Conservation (phyloP, 2,329 filamentous ascomycete species). For the Fusarium graminum region DNA sequence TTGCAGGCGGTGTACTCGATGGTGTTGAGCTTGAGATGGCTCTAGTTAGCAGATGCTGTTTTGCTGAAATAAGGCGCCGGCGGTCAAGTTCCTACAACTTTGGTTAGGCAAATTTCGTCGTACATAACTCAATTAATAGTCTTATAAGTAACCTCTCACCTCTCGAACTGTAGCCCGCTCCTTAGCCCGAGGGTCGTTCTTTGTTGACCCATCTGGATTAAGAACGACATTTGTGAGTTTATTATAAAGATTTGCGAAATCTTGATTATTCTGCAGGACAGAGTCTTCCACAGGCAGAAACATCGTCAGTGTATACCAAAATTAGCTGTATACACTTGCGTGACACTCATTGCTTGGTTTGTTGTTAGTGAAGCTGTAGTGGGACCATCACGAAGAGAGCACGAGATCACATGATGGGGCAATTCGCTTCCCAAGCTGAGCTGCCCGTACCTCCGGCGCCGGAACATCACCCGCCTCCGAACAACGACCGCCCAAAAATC, state of each 20-base stretch:
- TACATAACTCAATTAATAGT: not conserved
- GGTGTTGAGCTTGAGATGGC: constrained; percentile 63
- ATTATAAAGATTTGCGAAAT: constrained; percentile 70
- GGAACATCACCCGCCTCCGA: constrained; percentile 48
- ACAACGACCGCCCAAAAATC: constrained; percentile 43
- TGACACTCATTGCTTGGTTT: constrained; percentile 10
- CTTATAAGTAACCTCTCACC: constrained; percentile 54
- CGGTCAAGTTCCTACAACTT: constrained; percentile 61
- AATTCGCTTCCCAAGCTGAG: not conserved
- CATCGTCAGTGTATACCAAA: constrained; percentile 56
- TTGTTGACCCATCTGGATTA: constrained; percentile 70
- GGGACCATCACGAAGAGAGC: constrained; percentile 49
- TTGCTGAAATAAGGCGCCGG: constrained; percentile 63
- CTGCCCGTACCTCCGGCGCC: constrained; percentile 30
- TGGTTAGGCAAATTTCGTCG: not conserved
- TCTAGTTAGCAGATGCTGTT: constrained; percentile 63
- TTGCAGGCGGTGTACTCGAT: constrained; percentile 44
- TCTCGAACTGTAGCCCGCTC: constrained; percentile 64
- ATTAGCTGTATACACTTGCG: constrained; percentile 1
- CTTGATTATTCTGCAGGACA: constrained; percentile 68
- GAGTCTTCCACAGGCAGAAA: constrained; percentile 69
- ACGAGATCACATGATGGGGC: constrained; percentile 55
- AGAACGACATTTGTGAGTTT: constrained; percentile 67
- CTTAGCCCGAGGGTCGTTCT: constrained; percentile 62
- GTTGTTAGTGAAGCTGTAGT: constrained; percentile 27